Evolutionary conservation across 2,329 filamentous ascomycete genomes (phyloP), one percentile per base, ranked within the genome.

Genomic region (Sclerotinia nivalis): DNA sequence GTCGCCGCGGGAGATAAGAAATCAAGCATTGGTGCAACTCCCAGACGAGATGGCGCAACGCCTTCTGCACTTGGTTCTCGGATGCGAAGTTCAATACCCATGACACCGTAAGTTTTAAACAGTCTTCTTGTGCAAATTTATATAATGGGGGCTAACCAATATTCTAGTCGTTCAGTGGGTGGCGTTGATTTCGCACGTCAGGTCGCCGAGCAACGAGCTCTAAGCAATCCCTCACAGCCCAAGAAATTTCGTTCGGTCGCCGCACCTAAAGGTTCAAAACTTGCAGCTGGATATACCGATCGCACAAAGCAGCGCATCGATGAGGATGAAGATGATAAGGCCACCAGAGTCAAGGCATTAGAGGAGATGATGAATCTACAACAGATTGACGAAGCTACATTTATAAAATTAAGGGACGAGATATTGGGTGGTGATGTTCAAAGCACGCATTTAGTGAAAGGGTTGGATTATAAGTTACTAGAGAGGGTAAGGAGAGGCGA

Each of bases 401-500:
- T 96, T 78, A 89, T 95, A 75, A 88, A 86, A 75, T 80, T 95
- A 54, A 84, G 91, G 47, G 87, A 87, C 72, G 87, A 96, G 75
- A 93, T 97, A 69, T 87, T 93, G 0, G 94, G 93, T 4, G 95
- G 94, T 10, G 91, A 97, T 78, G 66, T 94, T 31, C 83, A 83
- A 20, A 93, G 89, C 75, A 97, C 93, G 20, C 93, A 97, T 83
- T 81, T 97, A 73, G 90, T 98, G 61, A 98, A 97, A 78, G 96
- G 96, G 0, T 81, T 99, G 64, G 96, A 99, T 80, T 91, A 93
- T 78, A 91, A 91, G 79, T 83, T 98, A 18, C 82, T 94, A 40
- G 87, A 91, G 79, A 85, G 89, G 74, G 85, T 91, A 71, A 86
- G 86, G 71, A 86, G 85, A 69, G 92, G 91, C 22, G 70, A 71